Conservation (phyloP, 1,284 basidiomycete species). For the Porphyrellus sp. region DNA sequence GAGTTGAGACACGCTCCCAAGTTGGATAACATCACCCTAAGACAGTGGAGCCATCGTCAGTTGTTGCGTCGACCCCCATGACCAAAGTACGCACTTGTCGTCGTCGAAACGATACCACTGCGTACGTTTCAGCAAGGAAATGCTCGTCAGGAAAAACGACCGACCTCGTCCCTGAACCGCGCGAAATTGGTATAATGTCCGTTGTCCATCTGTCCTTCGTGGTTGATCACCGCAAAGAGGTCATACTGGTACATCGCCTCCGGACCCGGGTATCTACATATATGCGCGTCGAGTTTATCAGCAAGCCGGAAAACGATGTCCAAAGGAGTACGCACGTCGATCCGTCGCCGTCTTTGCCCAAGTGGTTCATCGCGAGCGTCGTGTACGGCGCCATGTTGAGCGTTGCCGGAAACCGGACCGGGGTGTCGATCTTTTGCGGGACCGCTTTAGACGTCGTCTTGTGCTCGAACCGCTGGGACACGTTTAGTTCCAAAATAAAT, state of each 20-base stretch:
- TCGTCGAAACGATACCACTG: conserved; percentile 96
- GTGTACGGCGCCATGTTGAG: conserved; percentile 91
- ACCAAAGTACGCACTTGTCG: conserved; percentile 64
- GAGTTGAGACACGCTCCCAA: conserved; percentile 67
- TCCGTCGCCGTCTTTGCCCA: conserved; percentile 42
- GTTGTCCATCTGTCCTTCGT: conserved; percentile 92
- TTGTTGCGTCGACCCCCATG: not conserved
- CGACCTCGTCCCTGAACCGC: conserved; percentile 70
- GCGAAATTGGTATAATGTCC: conserved; percentile 91
- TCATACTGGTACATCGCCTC: conserved; percentile 85
- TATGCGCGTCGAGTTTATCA: not conserved
- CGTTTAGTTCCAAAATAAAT: not conserved
- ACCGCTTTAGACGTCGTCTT: conserved; percentile 66
- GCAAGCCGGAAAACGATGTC: not conserved
- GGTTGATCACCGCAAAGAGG: conserved; percentile 90
- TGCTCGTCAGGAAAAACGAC: conserved; percentile 21
- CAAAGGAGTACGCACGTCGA: conserved; percentile 35
- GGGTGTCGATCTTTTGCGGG: conserved; percentile 83
- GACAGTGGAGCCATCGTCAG: not conserved
- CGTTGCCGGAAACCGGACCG: conserved; percentile 78
- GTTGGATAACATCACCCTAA: conserved; percentile 68
- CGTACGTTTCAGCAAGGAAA: conserved; percentile 7
- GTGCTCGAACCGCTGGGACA: conserved; percentile 84
- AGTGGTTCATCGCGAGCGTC: conserved; percentile 51
- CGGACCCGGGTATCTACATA: conserved; percentile 51